phyloP scores from a whole-genome alignment of 495 filamentous ascomycete species.

The Neurospora discreta region DNA sequence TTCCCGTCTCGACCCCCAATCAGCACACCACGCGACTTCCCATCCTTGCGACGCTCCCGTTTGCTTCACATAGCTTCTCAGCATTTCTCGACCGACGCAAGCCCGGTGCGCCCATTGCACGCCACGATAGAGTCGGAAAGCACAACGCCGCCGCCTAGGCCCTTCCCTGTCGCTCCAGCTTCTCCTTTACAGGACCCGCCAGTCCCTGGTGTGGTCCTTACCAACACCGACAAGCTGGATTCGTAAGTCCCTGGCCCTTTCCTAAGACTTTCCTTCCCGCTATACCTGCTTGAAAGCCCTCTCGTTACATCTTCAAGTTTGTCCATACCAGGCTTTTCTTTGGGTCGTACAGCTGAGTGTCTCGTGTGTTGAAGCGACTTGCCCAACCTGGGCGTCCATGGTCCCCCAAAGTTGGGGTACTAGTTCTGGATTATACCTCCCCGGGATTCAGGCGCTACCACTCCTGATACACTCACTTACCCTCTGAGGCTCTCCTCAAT shows the following conservation, averaged over 20 bases:
- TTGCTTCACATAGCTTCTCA: not conserved
- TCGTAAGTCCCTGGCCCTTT: slow-evolving; percentile 1
- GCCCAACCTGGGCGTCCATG: not conserved
- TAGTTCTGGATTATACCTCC: not conserved
- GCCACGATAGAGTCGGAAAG: not conserved
- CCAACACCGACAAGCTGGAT: slow-evolving; percentile 14
- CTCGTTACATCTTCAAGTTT: not conserved
- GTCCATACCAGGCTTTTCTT: not conserved
- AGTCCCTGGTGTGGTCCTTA: slow-evolving; percentile 22
- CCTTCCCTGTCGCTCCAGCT: not conserved
- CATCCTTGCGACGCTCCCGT: not conserved
- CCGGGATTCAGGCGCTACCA: not conserved
- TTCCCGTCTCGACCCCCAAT: not conserved
- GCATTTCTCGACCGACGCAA: not conserved
- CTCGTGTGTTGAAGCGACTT: not conserved
- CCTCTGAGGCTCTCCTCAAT: not conserved
- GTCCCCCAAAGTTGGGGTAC: not conserved
- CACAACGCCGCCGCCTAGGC: not conserved
- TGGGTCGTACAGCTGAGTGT: not conserved
- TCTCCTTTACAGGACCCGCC: slow-evolving; percentile 20
- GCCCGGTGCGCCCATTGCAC: not conserved
- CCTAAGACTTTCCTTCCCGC: not conserved
- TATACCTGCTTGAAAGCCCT: not conserved
- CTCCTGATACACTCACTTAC: not conserved
- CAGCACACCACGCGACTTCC: not conserved